Evolutionary conservation across 2,329 filamentous ascomycete species (phyloP).

Genomic region (Mycosphaerella sp.): DNA sequence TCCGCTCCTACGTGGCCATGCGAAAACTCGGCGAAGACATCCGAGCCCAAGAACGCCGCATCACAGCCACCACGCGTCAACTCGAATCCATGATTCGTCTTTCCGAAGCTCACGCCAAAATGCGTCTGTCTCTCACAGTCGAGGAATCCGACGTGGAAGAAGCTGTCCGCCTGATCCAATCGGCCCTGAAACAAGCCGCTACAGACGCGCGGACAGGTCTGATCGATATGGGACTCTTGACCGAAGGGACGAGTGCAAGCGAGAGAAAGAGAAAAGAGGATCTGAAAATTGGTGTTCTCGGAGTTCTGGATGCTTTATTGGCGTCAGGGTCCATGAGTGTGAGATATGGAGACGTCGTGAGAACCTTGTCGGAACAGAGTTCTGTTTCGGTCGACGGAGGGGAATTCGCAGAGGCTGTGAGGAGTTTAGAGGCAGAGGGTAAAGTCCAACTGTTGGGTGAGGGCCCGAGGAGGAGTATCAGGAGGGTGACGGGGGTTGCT

Average conservation of each 20-base stretch:
- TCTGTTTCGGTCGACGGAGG: constrained; percentile 63
- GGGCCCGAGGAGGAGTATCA: constrained; percentile 72
- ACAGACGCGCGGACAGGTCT: constrained; percentile 84
- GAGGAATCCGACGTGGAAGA: constrained; percentile 78
- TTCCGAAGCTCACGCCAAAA: constrained; percentile 92
- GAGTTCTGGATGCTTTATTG: constrained; percentile 73
- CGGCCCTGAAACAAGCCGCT: constrained; percentile 92
- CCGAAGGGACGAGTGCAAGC: constrained; percentile 85
- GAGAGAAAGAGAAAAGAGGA: constrained; percentile 78
- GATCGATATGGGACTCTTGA: constrained; percentile 94
- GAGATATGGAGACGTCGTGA: constrained; percentile 70
- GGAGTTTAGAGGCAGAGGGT: constrained; percentile 77
- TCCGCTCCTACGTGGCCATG: constrained; percentile 88
- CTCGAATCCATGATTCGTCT: constrained; percentile 98
- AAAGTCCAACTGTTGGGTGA: constrained; percentile 74
- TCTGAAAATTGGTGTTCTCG: constrained; percentile 70
- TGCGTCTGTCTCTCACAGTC: constrained; percentile 75
- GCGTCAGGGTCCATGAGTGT: constrained; percentile 56
- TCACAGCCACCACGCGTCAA: constrained; percentile 94
- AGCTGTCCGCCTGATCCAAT: constrained; percentile 86
- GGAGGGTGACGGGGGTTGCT: constrained; percentile 59
- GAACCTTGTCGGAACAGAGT: constrained; percentile 63
- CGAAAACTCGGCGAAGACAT: constrained; percentile 69
- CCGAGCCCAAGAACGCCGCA: constrained; percentile 83
- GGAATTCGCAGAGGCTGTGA: constrained; percentile 79